phyloP scores from a whole-genome alignment of 192 early-diverging fungal genomes.

The Linnemannia elongata region DNA sequence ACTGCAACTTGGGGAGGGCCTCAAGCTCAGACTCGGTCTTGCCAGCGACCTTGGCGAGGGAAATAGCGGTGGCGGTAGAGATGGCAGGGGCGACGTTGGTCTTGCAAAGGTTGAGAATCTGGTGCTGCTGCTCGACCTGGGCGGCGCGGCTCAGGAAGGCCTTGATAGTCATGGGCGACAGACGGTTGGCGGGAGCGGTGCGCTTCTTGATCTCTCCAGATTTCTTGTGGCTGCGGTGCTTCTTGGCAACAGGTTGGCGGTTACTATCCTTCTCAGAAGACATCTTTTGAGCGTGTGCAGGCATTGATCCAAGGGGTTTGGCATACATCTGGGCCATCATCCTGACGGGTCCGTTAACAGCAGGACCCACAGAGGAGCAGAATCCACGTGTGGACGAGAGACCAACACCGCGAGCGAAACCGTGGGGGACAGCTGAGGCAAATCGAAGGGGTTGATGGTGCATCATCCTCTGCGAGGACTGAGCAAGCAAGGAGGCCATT shows the following conservation, averaged over 20 bases:
- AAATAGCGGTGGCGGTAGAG: constrained; percentile 32
- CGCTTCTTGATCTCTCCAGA: constrained; percentile 44
- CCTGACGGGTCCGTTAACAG: constrained; percentile 34
- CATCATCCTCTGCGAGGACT: constrained; percentile 39
- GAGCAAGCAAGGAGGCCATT: constrained; percentile 41
- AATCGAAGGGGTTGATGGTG: constrained; percentile 44
- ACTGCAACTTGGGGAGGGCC: constrained; percentile 35
- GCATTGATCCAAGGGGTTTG: constrained; percentile 41
- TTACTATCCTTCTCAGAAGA: constrained; percentile 15
- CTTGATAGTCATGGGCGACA: constrained; percentile 30
- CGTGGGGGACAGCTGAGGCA: constrained; percentile 36
- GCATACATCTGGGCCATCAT: constrained; percentile 58
- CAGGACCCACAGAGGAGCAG: constrained; percentile 27
- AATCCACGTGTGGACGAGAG: constrained; percentile 52
- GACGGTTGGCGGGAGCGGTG: not conserved
- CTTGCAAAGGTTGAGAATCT: constrained; percentile 35
- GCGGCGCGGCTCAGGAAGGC: constrained; percentile 48
- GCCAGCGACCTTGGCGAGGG: constrained; percentile 46
- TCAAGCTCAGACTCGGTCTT: constrained; percentile 35
- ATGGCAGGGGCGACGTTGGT: constrained; percentile 26
- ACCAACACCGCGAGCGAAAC: constrained; percentile 40
- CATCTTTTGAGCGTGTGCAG: constrained; percentile 26
- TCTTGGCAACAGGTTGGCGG: constrained; percentile 8
- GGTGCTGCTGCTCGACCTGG: constrained; percentile 50
- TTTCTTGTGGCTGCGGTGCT: constrained; percentile 15